phyloP scores from a whole-genome alignment of 495 filamentous ascomycete species.

The Beverwykella pulmonaria region DNA sequence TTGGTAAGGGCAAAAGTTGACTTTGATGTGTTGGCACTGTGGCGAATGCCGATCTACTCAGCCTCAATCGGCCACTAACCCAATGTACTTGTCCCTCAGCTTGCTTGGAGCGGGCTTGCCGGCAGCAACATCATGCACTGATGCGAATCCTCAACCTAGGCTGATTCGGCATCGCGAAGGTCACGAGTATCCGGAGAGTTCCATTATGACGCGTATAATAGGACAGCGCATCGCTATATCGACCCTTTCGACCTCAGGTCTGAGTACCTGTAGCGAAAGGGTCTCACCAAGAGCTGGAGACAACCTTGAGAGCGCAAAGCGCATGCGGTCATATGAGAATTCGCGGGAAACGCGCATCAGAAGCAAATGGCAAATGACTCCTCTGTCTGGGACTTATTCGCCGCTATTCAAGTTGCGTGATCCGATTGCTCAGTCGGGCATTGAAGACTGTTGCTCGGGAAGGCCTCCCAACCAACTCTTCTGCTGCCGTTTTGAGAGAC shows the following conservation, averaged over 20 bases:
- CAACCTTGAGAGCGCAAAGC: neutral
- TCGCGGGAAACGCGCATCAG: conserved; percentile 24
- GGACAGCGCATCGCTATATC: neutral
- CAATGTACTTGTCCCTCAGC: conserved; percentile 24
- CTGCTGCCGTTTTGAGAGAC: conserved; percentile 26
- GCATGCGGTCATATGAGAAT: conserved; percentile 3
- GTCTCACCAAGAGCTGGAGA: neutral
- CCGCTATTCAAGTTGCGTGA: conserved; percentile 13
- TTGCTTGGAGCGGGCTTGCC: conserved; percentile 6
- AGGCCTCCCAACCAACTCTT: conserved; percentile 23
- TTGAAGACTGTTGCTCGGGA: neutral
- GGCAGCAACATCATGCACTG: conserved; percentile 1
- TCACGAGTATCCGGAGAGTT: neutral
- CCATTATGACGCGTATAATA: neutral
- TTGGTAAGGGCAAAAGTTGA: neutral
- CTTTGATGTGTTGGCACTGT: conserved; percentile 38
- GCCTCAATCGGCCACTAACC: conserved; percentile 16
- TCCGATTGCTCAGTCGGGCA: conserved; percentile 10
- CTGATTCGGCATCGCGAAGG: neutral
- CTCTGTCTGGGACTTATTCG: conserved; percentile 14
- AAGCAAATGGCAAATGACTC: conserved; percentile 16
- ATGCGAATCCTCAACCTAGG: neutral
- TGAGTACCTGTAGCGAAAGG: neutral
- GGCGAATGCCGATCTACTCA: conserved; percentile 27
- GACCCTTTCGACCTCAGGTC: neutral